Evolutionary conservation across 202 grass and related monocot species (phyloP), one percentile per base, ranked within the genome.

Genomic region (Saccharum hybrid): DNA sequence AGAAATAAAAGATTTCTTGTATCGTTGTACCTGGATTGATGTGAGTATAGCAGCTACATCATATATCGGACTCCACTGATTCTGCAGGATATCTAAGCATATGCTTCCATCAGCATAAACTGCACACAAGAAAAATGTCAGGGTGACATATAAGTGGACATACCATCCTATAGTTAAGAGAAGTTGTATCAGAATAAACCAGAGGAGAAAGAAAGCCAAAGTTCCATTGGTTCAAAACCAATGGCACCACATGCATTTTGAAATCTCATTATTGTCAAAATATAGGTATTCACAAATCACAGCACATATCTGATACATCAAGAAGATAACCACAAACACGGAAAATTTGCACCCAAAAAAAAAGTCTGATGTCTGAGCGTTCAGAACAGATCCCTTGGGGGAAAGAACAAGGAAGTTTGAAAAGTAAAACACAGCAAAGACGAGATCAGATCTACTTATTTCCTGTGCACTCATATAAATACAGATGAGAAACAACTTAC

Each of bases 91-190:
- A 89, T 97, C 95, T 83, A 97, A 87, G 82, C 92, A 94, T 88
- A 97, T 94, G 85, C 92, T 97, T 75, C 95, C 95, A 90, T 94
- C 92, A 66, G 95, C 92, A 93, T 97, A 97, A 90, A 97, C 95
- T 94, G 74, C 22, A 74, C 63, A 16, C 63, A 63, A 68, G 11
- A 67, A 56, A 64, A 66, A 66, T 28, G 34, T 79, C 19, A 88
- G 36, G 68, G 6, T 23, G 42, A 19, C 49, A 67, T 21, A 22
- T 22, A 5, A 78, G 59, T 72, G 11, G 54, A 77, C 22, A 65
- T 39, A 38, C 8, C 15, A 54, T 49, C 61, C 42, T 74, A 18
- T 54, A 23, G 31, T 56, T 10, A 21, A 52, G 63, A 68, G 13
- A 3, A 52, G 63, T 14, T 56, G 45, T 71, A 80, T 68, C 49